Evolutionary conservation across 495 filamentous ascomycete species (phyloP).

Genomic region (Parathielavia hyrcaniae): DNA sequence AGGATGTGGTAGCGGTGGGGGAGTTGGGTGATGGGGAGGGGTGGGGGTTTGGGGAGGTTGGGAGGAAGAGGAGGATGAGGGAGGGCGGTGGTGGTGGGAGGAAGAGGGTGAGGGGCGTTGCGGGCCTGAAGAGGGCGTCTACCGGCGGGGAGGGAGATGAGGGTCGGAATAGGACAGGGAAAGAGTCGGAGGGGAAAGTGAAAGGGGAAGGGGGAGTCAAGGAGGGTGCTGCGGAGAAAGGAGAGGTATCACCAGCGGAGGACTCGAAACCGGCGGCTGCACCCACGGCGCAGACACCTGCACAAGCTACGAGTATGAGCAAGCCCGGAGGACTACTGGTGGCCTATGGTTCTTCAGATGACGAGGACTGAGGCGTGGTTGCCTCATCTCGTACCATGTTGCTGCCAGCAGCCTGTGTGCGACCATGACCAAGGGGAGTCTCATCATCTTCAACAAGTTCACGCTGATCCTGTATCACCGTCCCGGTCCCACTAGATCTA

Average conservation of each 20-base stretch:
- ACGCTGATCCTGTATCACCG: neutral
- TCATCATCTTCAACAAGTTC: constrained; percentile 10
- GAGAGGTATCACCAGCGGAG: neutral
- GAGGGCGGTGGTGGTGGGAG: constrained; percentile 14
- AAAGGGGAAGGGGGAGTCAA: neutral
- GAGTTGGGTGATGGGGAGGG: too few species aligned
- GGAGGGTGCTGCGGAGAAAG: neutral
- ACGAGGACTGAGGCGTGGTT: constrained; percentile 24
- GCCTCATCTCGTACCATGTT: neutral
- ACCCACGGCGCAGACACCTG: neutral
- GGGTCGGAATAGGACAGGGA: constrained; percentile 20
- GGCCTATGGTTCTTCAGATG: constrained; percentile 30
- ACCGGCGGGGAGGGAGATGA: constrained; percentile 14
- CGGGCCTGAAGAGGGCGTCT: constrained; percentile 10
- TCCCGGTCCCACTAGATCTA: too few species aligned
- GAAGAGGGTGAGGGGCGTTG: constrained; percentile 21
- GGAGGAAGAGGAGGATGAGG: constrained; percentile 20
- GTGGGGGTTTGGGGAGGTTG: constrained; percentile 15
- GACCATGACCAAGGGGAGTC: neutral
- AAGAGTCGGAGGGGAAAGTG: constrained; percentile 4
- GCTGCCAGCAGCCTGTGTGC: neutral
- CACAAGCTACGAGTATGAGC: neutral
- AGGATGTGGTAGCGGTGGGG: neutral
- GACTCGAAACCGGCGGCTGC: neutral
- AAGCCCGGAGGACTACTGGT: constrained; percentile 27